Evolutionary conservation across 495 filamentous ascomycete genomes (phyloP), one percentile per base, ranked within the genome.

Genomic region (Hyaloscypha finlandica): DNA sequence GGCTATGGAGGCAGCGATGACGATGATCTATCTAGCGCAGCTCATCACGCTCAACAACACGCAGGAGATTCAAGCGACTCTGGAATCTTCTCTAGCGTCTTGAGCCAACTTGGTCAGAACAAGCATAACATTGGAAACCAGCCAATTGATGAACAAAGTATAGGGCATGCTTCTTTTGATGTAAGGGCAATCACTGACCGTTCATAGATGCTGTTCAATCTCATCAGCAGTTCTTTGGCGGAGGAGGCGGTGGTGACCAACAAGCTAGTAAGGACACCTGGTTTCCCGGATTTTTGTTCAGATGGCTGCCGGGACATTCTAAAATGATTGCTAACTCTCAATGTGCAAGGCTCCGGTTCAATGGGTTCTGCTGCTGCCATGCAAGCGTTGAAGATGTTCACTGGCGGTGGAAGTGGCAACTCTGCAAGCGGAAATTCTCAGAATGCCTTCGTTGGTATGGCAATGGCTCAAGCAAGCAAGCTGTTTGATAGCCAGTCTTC

Each of bases 371-470:
- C 87, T 1, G 85, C 88, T 4, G 88, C 88, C n/a, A 82, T 90
- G 82, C 83, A 90, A 73, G 88, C 88, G 0, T 73, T 90, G 52
- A 89, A 89, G 79, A 82, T 86, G 79, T 90, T 89, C 72, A 78
- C 75, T 6, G 74, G 78, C 6, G 81, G 83, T 29, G 11, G 68
- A 65, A 76, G 75, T 52, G 73, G 74, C 11, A 74, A 66, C 48
- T 63, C 74, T 32, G 51, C 53, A 14, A 56, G 65, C 9, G 67
- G 73, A 62, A 69, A 73, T 65, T 63, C 64, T 67, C 73, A 74
- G 64, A 71, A 71, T 71, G 80, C 80, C 6, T 84, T 86, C 63
- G 73, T 86, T 35, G 83, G 78, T 30, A 74, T 86, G 45, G 83
- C 83, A 42, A 84, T 86, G 83, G 77, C 76, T 33, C 77, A 85